These are phyloP conservation scores for Porpolomopsis calyptriformis DNA, from an alignment of 768 basidiomycete genomes.

Conservation along the genomic window DNA sequence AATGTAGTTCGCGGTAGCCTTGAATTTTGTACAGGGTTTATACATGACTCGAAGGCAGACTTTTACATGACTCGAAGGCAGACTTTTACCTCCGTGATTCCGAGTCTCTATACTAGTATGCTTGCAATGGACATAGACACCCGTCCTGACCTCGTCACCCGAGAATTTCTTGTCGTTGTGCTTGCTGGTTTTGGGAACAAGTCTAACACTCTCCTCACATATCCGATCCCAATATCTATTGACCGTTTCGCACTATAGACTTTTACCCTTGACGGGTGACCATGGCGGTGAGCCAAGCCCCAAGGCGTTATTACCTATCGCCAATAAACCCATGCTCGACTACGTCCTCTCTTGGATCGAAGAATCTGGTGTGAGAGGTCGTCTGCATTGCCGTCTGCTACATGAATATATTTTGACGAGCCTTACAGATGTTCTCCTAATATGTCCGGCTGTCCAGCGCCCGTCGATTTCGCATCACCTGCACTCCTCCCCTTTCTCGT, in stretches of 20 bases:
- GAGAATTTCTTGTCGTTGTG: conserved; percentile 82
- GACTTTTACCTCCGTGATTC: no score
- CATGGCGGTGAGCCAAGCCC: conserved; percentile 75
- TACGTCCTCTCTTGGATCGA: conserved; percentile 81
- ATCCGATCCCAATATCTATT: conserved; percentile 11
- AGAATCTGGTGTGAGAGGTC: conserved; percentile 75
- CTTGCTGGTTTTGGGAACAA: conserved; percentile 89
- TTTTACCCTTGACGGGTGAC: conserved; percentile 64
- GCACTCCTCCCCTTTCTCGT: conserved; percentile 61
- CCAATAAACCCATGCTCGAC: conserved; percentile 80
- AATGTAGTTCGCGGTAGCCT: no score
- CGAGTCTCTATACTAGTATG: conserved; percentile 35
- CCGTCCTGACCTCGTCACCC: conserved; percentile 39
- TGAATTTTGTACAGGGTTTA: no score
- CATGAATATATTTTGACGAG: conserved; percentile 5
- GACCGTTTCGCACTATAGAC: no score
- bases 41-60: no score
- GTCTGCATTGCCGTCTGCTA: conserved; percentile 10
- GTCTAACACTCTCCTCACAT: conserved; percentile 31
- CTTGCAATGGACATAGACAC: conserved; percentile 58
- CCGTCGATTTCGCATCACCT: conserved; percentile 74
- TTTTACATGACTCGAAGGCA: no score
- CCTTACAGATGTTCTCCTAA: conserved; percentile 66
- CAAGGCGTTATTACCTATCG: conserved; percentile 81
- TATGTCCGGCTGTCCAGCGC: conserved; percentile 73